A percentile compares a stretch with the other conserved stretches of the same genome.
phyloP scores from a whole-genome alignment of 2,329 filamentous ascomycete species.

The Ampelomyces quisqualis region DNA sequence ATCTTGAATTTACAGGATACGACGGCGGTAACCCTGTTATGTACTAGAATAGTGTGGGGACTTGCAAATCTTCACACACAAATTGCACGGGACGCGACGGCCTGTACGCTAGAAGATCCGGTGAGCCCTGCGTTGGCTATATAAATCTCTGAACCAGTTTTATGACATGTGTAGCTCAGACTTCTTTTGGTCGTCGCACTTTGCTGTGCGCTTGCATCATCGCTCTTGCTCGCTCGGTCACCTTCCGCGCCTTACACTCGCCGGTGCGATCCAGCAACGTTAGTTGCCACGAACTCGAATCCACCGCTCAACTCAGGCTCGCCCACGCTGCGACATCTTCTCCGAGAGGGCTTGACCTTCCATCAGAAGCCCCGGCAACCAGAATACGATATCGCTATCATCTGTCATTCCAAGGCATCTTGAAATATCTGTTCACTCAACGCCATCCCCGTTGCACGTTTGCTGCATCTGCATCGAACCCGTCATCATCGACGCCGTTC shows the following conservation, averaged over 20 bases:
- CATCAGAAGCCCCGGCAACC: slow-evolving; percentile 18
- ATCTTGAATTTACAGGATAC: too few relatives aligned
- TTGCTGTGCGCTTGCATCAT: slow-evolving; percentile 5
- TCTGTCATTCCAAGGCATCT: slow-evolving; percentile 9
- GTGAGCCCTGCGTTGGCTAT: slow-evolving; percentile 16
- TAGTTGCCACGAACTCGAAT: neutral
- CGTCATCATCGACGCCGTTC: slow-evolving; percentile 9
- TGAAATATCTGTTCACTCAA: slow-evolving; percentile 20
- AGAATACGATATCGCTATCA: slow-evolving; percentile 12
- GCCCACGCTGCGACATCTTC: neutral
- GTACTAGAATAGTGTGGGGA: slow-evolving; percentile 18
- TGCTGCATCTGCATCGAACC: slow-evolving; percentile 11
- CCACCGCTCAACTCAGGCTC: neutral
- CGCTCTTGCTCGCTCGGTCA: neutral
- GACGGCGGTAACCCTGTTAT: too few relatives aligned
- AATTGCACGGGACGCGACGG: slow-evolving; percentile 20
- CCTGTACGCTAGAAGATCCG: slow-evolving; percentile 26
- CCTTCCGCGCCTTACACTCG: too few relatives aligned
- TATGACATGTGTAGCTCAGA: slow-evolving; percentile 9
- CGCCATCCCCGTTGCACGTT: slow-evolving; percentile 20
- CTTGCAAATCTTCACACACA: slow-evolving; percentile 9
- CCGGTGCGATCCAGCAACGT: neutral
- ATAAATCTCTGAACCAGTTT: slow-evolving; percentile 15
- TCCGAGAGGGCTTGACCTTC: slow-evolving; percentile 2
- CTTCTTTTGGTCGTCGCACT: slow-evolving; percentile 8